Conservation (phyloP, 495 filamentous ascomycete species). For the Aspergillus conjunctus region DNA sequence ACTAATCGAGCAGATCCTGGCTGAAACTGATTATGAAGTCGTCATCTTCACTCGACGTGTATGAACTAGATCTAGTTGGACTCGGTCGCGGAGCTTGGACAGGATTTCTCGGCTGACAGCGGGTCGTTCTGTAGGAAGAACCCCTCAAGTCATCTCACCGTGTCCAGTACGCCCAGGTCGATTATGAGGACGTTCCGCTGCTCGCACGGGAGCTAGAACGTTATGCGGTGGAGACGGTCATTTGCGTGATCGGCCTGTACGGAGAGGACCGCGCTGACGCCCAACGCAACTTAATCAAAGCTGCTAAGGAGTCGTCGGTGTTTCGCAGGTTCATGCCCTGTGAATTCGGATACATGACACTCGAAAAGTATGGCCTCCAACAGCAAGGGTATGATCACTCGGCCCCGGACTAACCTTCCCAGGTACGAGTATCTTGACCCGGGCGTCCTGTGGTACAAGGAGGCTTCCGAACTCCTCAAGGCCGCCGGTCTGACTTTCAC, state of each 20-base stretch:
- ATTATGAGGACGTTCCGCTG: not conserved
- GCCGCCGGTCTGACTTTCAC: not conserved
- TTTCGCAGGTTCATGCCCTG: not conserved
- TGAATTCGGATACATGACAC: not conserved
- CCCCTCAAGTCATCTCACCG: not conserved
- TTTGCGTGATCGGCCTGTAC: not conserved
- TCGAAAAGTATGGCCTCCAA: not conserved
- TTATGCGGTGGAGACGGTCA: not conserved
- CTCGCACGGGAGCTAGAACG: not conserved
- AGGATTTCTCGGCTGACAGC: not conserved
- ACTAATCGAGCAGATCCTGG: not conserved
- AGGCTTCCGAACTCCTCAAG: not conserved
- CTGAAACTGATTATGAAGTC: not conserved
- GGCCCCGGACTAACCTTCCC: not conserved
- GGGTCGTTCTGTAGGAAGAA: not conserved
- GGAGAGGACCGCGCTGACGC: not conserved
- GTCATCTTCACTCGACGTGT: not conserved
- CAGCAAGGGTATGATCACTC: too few relatives aligned
- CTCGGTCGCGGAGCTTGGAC: not conserved
- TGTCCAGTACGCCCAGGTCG: not conserved
- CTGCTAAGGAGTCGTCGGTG: not conserved
- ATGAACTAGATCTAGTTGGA: not conserved
- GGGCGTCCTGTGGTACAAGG: not conserved
- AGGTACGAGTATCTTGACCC: not conserved
- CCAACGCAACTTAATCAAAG: not conserved